phyloP scores from a whole-genome alignment of 345 rosid genomes.

The Stellera chamaejasme region DNA sequence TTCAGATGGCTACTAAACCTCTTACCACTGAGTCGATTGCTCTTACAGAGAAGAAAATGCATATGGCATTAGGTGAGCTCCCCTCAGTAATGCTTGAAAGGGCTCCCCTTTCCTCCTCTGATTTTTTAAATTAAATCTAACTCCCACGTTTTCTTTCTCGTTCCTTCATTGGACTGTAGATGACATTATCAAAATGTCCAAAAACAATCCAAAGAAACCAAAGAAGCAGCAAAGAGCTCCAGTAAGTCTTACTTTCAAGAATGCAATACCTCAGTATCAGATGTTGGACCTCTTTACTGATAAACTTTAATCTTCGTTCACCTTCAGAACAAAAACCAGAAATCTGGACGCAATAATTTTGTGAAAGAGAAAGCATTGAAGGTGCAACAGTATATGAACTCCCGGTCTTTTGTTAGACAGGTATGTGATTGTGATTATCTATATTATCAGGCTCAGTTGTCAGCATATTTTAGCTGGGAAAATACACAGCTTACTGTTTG shows the following conservation, averaged over 20 bases:
- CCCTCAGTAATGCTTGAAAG: neutral
- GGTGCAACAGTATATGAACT: slow-evolving; percentile 46
- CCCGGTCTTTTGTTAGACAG: slow-evolving; percentile 74
- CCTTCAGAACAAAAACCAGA: slow-evolving; percentile 54
- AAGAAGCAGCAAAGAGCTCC: slow-evolving; percentile 47
- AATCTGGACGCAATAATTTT: slow-evolving; percentile 22
- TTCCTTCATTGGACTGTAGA: slow-evolving; percentile 24
- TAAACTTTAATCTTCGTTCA: slow-evolving; percentile 1
- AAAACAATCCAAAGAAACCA: slow-evolving; percentile 31
- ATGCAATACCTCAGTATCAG: neutral
- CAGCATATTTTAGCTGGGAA: neutral
- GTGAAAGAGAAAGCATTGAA: slow-evolving; percentile 39
- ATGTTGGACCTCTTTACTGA: neutral
- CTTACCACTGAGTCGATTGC: slow-evolving; percentile 71
- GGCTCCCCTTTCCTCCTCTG: neutral
- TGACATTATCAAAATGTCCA: slow-evolving; percentile 81
- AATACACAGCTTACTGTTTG: neutral
- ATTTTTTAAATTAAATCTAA: neutral
- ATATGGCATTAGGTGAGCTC: slow-evolving; percentile 70
- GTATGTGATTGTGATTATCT: slow-evolving; percentile 19
- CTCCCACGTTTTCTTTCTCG: slow-evolving; percentile 3
- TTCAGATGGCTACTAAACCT: slow-evolving; percentile 58
- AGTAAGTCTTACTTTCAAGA: slow-evolving; percentile 27
- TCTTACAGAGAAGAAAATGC: slow-evolving; percentile 80
- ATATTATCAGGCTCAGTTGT: neutral